Base-by-base conservation (phyloP, 768 basidiomycete species). In the Baorangia bicolor region DNA sequence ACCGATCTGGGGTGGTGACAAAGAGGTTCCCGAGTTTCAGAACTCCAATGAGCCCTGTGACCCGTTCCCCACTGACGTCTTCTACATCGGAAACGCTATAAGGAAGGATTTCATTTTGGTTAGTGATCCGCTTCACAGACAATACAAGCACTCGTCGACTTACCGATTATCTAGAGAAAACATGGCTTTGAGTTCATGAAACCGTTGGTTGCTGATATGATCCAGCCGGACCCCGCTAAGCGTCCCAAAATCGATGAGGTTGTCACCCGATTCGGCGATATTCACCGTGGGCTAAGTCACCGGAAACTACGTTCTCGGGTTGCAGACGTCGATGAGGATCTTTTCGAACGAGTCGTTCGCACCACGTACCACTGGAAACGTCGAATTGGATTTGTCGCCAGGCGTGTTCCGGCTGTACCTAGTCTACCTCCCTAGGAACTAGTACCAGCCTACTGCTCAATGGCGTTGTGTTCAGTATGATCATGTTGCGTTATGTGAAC, bases 11-110 rank as follows among this genome's bases (percentile, higher is more conserved):
- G 80, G 78, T 0, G 78, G 73, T 4, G 80, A 83, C 60, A 72
- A 71, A 48, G 64, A 74, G 0, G 72, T 71, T 0, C 79, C 79
- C 0, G 78, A 79, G 44, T 73, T 72, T 42, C 63, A 70, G 25
- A 62, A 63, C 13, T 61, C 51, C 7, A 31, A 54, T 0, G 34
- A 55, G 1, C 70, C 64, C 0, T 63, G 68, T 10, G 59, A 81
- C 54, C 75, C 78, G 0, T 81, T 81, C 41, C 63, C 73, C 0
- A 74, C 73, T 0, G 80, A 81, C 33, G 64, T 81, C 2, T 81
- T 77, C 55, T 74, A 74, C 30, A 56, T 80, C 0, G 78, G 77
- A 0, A 79, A 79, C 42, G 21, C 73, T 9, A 67, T 78, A 16
- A 61, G 56, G 13, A 53, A 23, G 43, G 61, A 73, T n/a, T 74